Evolutionary conservation across 2,329 filamentous ascomycete genomes (phyloP).

Genomic region (Trichoderma endophyticum): DNA sequence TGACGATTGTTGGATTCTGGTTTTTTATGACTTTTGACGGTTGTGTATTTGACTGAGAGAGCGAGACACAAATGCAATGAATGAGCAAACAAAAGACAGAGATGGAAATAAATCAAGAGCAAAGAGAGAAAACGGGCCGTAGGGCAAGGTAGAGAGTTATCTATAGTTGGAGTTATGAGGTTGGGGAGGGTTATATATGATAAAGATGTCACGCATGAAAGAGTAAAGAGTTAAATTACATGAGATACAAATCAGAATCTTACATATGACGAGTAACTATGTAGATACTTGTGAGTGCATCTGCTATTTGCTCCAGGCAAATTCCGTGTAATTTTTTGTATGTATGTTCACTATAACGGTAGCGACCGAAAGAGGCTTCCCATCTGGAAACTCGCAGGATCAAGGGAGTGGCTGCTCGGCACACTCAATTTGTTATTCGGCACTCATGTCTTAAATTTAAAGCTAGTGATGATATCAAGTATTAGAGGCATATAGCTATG

Average conservation of each 20-base stretch:
- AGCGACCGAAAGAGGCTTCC: background rate
- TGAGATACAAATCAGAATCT: conserved; percentile 3
- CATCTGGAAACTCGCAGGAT: background rate
- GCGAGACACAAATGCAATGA: background rate
- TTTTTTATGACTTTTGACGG: conserved; percentile 18
- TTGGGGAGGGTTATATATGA: conserved; percentile 14
- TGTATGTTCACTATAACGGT: background rate
- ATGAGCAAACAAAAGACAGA: conserved; percentile 6
- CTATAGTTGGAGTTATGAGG: conserved; percentile 9
- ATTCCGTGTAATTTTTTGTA: background rate
- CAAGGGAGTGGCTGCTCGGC: background rate
- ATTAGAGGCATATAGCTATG: too few species aligned
- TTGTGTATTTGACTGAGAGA: conserved; percentile 1
- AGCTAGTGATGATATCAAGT: too few species aligned
- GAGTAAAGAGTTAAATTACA: conserved; percentile 13
- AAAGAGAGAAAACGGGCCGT: background rate
- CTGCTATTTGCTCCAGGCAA: background rate
- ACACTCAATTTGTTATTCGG: background rate
- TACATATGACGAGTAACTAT: background rate
- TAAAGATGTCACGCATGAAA: conserved; percentile 18
- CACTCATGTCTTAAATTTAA: background rate
- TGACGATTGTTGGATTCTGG: conserved; percentile 22
- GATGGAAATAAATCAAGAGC: conserved; percentile 3
- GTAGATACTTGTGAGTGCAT: background rate
- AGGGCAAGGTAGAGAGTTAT: background rate